Conservation (phyloP, 1,139 yeast species). For the Yamadazyma diddensiae region DNA sequence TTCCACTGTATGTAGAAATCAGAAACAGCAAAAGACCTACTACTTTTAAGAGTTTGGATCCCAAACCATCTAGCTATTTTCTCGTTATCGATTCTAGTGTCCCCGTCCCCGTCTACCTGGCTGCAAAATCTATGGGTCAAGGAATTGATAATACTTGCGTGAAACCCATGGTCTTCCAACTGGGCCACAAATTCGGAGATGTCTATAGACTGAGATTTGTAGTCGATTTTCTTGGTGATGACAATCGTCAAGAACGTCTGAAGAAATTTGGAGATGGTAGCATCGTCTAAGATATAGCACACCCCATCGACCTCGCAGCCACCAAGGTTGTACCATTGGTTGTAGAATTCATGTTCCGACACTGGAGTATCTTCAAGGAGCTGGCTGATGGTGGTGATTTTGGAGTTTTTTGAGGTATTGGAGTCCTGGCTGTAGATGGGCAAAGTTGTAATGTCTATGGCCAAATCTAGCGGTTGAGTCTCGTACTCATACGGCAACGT, state of each 20-base stretch:
- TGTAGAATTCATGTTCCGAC: conserved; percentile 52
- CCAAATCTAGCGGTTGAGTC: conserved; percentile 39
- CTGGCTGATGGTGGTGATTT: conserved; percentile 29
- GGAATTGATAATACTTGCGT: conserved; percentile 4
- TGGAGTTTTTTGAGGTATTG: no score
- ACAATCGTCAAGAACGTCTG: conserved; percentile 49
- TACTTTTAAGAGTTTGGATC: conserved; percentile 43
- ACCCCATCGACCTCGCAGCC: conserved; percentile 50
- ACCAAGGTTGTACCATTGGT: conserved; percentile 50
- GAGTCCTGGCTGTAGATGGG: conserved; percentile 54
- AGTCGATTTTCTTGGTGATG: conserved; percentile 41
- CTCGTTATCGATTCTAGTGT: conserved; percentile 22
- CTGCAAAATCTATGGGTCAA: conserved; percentile 9
- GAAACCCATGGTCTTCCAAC: conserved; percentile 3
- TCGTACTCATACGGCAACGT: conserved; percentile 52
- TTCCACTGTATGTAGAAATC: conserved; percentile 66
- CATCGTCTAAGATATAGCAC: conserved; percentile 26
- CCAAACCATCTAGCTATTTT: conserved; percentile 62
- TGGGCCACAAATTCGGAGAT: conserved; percentile 1
- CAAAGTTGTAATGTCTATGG: conserved; percentile 37
- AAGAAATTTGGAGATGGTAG: conserved; percentile 27
- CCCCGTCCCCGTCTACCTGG: not conserved
- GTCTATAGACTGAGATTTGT: conserved; percentile 10
- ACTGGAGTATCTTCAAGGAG: conserved; percentile 51
- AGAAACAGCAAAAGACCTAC: conserved; percentile 25